A percentile compares a stretch with the other conserved stretches of the same genome.
Evolutionary conservation across 2,329 filamentous ascomycete genomes (phyloP).

Genomic region (Botrytis aclada): DNA sequence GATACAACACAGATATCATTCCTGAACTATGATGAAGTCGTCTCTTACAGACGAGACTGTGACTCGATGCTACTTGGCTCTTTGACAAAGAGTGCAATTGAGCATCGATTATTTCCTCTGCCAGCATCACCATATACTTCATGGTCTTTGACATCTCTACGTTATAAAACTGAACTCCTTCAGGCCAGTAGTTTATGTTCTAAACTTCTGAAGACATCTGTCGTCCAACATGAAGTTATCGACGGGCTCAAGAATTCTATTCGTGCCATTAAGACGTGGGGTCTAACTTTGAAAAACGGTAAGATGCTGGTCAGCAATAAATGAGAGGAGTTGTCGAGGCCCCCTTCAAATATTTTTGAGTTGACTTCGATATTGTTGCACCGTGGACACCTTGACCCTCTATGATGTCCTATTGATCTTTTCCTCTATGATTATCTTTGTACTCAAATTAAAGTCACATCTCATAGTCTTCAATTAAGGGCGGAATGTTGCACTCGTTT

Average conservation of each 20-base stretch:
- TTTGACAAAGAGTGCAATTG: not conserved
- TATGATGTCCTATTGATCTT: too few species aligned
- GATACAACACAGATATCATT: too few species aligned
- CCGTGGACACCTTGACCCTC: too few species aligned
- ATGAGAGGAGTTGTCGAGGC: not conserved
- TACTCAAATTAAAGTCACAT: too few species aligned
- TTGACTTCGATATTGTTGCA: too few species aligned
- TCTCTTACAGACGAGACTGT: not conserved
- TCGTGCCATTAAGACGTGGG: not conserved
- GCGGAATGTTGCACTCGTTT: too few species aligned
- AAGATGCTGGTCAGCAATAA: not conserved
- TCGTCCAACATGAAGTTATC: not conserved
- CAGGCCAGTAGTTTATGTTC: not conserved
- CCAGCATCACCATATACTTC: not conserved
- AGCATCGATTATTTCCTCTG: not conserved
- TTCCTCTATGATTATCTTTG: too few species aligned
- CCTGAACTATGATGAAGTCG: not conserved
- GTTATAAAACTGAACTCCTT: not conserved
- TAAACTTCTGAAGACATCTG: rapidly evolving
- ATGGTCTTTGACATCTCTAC: not conserved
- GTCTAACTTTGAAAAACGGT: not conserved
- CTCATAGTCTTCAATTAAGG: too few species aligned
- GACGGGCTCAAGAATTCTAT: not conserved
- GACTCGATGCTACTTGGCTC: slow-evolving; percentile 12
- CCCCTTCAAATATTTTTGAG: too few species aligned